These are phyloP conservation scores for Austroboletus novae-zelandiae DNA, from an alignment of 1,284 basidiomycete species.

Conservation along the genomic window DNA sequence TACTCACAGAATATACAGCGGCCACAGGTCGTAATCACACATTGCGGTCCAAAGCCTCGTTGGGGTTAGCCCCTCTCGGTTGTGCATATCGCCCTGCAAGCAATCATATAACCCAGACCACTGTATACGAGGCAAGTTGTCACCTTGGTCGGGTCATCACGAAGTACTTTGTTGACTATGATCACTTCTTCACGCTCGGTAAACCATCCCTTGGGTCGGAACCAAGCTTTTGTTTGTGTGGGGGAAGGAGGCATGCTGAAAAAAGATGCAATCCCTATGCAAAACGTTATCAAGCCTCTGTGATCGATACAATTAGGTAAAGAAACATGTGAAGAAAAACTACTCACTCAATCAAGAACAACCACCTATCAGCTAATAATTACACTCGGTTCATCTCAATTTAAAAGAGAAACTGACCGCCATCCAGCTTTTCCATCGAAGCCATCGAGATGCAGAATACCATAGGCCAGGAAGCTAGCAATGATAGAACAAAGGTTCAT, in stretches of 20 bases:
- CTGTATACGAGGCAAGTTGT: slow-evolving; percentile 16
- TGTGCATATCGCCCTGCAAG: slow-evolving; percentile 66
- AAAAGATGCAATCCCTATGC: slow-evolving; percentile 58
- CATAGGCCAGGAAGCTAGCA: slow-evolving; percentile 59
- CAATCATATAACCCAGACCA: not conserved
- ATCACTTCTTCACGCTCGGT: slow-evolving; percentile 53
- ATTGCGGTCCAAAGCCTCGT: slow-evolving; percentile 55
- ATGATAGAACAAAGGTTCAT: slow-evolving; percentile 47
- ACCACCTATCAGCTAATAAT: slow-evolving; percentile 6
- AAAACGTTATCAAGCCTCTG: slow-evolving; percentile 49
- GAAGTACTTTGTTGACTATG: slow-evolving; percentile 51
- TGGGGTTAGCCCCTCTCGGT: slow-evolving; percentile 60
- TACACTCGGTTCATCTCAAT: not conserved
- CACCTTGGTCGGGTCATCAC: slow-evolving; percentile 67
- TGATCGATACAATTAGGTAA: not conserved
- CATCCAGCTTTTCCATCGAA: slow-evolving; percentile 54
- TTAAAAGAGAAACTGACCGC: slow-evolving; percentile 51
- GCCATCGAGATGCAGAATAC: slow-evolving; percentile 60
- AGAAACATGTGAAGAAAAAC: not conserved
- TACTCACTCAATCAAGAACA: slow-evolving; percentile 20
- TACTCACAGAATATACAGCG: slow-evolving; percentile 54
- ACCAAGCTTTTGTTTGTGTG: slow-evolving; percentile 66
- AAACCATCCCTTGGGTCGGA: slow-evolving; percentile 70
- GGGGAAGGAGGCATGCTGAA: slow-evolving; percentile 68
- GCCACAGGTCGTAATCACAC: slow-evolving; percentile 68